Evolutionary conservation across 2,329 filamentous ascomycete genomes (phyloP), one percentile per base, ranked within the genome.

Genomic region (Aphanoascus verrucosus): DNA sequence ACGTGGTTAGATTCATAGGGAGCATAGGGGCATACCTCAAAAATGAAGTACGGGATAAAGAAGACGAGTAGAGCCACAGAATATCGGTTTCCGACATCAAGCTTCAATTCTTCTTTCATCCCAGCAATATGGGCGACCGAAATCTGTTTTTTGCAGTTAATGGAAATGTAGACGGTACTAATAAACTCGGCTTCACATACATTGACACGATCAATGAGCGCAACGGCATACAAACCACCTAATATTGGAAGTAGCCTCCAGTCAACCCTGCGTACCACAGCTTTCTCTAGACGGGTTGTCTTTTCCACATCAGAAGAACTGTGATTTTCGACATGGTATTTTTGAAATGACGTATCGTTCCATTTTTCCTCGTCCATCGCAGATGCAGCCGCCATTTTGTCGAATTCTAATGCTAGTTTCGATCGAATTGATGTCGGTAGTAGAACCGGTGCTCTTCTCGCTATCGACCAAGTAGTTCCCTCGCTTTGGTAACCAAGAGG

Each of bases 191-290:
- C 43, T 20, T 40, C 44, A 19, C 55, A 51, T 56, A 90, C 70
- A 67, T 91, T 91, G 2, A 84, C 87, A 35, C 87, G 76, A 64
- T 93, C 87, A 80, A 91, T 86, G 52, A 91, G 71, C 57, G 79
- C 84, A 60, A 87, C 76, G 64, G 84, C 87, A 68, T 90, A 90
- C 70, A 88, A 77, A 58, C 76, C 64, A 15, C 82, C 83, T 2
- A 81, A 77, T 1, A 78, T 82, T 2, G 77, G 64, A 44, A 85
- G 77, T 2, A 86, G 71, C 1, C 82, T 79, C 38, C 75, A 72
- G 67, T 94, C 88, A 60, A 93, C 74, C 28, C 63, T 65, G 5
- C 62, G 60, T 6, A 66, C 62, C 41, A 73, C 61, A 47, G 67
- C 65, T 54, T 64, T 67, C 59, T 73, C 69, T 38, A 11, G 34